Percentiles rank a stretch among this genome's conserved stretches.
Evolutionary conservation across 2,329 filamentous ascomycete species (phyloP).

Genomic region (Pezicula radicicola): DNA sequence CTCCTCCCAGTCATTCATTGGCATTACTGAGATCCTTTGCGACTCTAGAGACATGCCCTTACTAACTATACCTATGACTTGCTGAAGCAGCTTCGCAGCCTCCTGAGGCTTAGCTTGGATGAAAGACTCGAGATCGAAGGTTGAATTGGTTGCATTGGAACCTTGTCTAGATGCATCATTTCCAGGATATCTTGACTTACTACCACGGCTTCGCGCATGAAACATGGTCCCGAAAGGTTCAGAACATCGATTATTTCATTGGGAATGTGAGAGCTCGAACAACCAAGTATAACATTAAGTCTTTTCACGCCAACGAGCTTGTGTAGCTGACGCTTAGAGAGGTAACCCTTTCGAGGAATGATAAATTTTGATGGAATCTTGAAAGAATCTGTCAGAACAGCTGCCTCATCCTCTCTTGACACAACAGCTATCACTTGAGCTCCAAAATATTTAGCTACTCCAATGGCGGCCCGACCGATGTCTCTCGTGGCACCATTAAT

Average conservation of each 20-base stretch:
- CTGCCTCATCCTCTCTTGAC: slow-evolving; percentile 1
- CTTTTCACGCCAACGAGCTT: slow-evolving; percentile 13
- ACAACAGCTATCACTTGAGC: slow-evolving; percentile 23
- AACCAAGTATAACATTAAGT: slow-evolving; percentile 20
- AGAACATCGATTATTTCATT: slow-evolving; percentile 29
- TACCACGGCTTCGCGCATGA: slow-evolving; percentile 32
- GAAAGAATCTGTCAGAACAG: slow-evolving; percentile 10
- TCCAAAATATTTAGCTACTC: slow-evolving; percentile 19
- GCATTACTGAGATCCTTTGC: slow-evolving; percentile 19
- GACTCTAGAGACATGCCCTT: slow-evolving; percentile 13
- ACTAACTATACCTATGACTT: background rate
- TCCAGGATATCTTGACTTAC: background rate
- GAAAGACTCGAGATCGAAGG: slow-evolving; percentile 30
- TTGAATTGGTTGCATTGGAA: slow-evolving; percentile 37
- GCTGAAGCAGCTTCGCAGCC: background rate
- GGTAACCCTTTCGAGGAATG: slow-evolving; percentile 7
- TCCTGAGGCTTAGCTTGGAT: background rate
- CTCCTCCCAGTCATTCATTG: slow-evolving; percentile 30
- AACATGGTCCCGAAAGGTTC: slow-evolving; percentile 31
- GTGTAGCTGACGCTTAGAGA: background rate
- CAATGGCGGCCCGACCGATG: slow-evolving; percentile 27
- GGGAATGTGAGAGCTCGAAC: slow-evolving; percentile 17
- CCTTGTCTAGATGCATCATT: slow-evolving; percentile 22
- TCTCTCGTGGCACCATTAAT: slow-evolving; percentile 27
- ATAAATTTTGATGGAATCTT: slow-evolving; percentile 2